Evolutionary conservation across 2,329 filamentous ascomycete species (phyloP), one percentile per base, ranked within the genome.

Genomic region (Microdochium trichocladiopsis): DNA sequence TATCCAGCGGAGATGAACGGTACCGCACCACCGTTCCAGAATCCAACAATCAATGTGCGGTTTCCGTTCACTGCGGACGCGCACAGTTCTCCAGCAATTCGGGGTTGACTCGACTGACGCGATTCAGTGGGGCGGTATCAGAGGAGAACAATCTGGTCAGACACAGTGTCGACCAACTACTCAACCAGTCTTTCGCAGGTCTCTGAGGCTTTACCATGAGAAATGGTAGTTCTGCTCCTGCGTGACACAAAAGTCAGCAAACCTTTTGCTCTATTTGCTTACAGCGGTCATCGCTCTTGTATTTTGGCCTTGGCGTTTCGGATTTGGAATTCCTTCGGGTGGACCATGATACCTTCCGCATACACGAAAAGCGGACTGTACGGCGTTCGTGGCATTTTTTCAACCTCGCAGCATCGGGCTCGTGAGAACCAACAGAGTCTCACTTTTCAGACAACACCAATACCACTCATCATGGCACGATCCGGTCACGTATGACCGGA

Each of bases 1-100:
- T 48, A 25, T n/a, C 47, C 47, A 14, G 3, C 68, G 72, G 48
- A 63, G 70, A 48, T 75, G 78, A 25, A 70, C 76, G 41, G 71
- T 74, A 14, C 69, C 78, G 22, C 47, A 25, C 23, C 47, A 5
- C 9, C 47, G 60, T 66, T 63, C 37, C 25, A 50, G 47, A 48
- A 14, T 3, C 6, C 23, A 8, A 22, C 18, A 21, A 25, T 28
- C 3, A 48, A 23, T 45, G 41, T 45, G 41, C 41, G 41, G 12
- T 45, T 45, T 22, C 41, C 41, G 10, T 45, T 45, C 41, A 18
- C 12, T 11, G 21, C 41, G 41, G 41, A 48, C 16, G 16, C 47
- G 11, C 25, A 25, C 23, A 48, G 23, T 12, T 48, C 47, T 25
- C 41, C 10, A 28, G 47, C 47, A 28, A 48, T 48, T 23, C 25